Base-by-base conservation (phyloP, 345 rosid species). In the Arabidopsis thaliana region DNA sequence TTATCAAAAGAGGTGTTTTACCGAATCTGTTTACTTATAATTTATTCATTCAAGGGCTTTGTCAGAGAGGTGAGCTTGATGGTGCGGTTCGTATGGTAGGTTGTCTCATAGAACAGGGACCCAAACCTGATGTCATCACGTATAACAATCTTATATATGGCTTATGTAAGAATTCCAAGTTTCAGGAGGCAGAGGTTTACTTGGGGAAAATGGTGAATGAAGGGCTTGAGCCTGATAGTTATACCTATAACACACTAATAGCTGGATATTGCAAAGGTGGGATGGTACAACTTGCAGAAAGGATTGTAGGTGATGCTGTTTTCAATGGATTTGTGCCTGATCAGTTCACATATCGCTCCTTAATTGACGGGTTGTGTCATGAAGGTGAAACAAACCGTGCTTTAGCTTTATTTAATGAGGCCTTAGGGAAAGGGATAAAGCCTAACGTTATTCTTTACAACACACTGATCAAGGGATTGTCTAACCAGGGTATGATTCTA, bases 21-120 rank as follows among this genome's bases (percentile, higher is more conserved):
- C 96, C 96, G 38, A 95, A 95, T 81, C 79, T 95, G 75, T 95
- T 82, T 84, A 95, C 99, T n/a, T 82, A 78, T 81, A 92, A 90
- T 77, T 83, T 84, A 48, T 90, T 90, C 70, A 85, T 95, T 56
- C 90, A 81, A 60, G 99, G 99, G 75, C 85, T 88, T 71, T 87
- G 97, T 81, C 84, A 83, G 75, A 88, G 68, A 71, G 93, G 93
- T 68, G 82, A 79, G 58, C 78, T 87, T 22, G 67, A 67, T 78
- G 85, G 76, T 65, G 97, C 99, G 72, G 68, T 82, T 8, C 82
- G 60, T 81, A 76, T 90, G 90, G 83, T 90, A 52, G 86, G 85
- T 62, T 84, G 85, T 59, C 60, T 89, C 38, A 71, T 71, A 11
- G 80, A 50, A 38, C 86, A 83, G 72, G 91, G 93, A 65, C 79